These are phyloP conservation scores for Leccinum rimulosum DNA, from an alignment of 768 basidiomycete species.

Conservation along the genomic window DNA sequence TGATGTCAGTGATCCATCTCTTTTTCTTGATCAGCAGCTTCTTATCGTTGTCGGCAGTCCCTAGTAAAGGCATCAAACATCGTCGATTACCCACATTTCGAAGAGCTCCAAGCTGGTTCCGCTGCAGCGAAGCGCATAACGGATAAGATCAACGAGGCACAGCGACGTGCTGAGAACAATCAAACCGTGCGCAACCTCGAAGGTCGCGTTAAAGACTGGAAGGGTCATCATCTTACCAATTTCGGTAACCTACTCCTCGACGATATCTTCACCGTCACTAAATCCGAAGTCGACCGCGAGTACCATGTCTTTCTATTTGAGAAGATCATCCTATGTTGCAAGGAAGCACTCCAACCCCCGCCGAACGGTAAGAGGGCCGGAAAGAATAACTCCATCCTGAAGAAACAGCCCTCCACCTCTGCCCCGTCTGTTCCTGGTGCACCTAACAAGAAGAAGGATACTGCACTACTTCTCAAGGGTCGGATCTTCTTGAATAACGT, in stretches of 20 bases:
- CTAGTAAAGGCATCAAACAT: conserved; percentile 69
- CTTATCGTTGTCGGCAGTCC: conserved; percentile 43
- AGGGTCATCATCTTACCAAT: conserved; percentile 92
- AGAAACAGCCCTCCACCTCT: conserved; percentile 65
- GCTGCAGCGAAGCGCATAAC: conserved; percentile 90
- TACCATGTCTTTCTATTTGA: conserved; percentile 99
- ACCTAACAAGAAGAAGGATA: conserved; percentile 69
- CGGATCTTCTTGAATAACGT: conserved; percentile 97
- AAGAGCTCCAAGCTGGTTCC: conserved; percentile 81
- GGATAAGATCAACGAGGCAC: conserved; percentile 93
- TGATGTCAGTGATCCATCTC: conserved; percentile 54
- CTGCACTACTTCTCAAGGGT: conserved; percentile 87
- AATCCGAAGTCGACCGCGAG: conserved; percentile 94
- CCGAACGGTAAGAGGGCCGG: conserved; percentile 63
- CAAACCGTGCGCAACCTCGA: conserved; percentile 86
- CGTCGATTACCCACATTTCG: conserved; percentile 63
- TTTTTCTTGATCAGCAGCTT: conserved; percentile 9
- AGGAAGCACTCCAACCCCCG: conserved; percentile 69
- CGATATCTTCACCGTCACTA: conserved; percentile 94
- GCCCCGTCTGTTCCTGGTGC: conserved; percentile 48
- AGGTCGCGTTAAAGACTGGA: conserved; percentile 95
- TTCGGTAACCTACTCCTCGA: conserved; percentile 94
- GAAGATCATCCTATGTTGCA: conserved; percentile 98
- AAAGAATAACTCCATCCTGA: conserved; percentile 87
- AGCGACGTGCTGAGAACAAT: conserved; percentile 87